Conservation (phyloP, 164 flowering plant genomes). For the Malania oleifera region DNA sequence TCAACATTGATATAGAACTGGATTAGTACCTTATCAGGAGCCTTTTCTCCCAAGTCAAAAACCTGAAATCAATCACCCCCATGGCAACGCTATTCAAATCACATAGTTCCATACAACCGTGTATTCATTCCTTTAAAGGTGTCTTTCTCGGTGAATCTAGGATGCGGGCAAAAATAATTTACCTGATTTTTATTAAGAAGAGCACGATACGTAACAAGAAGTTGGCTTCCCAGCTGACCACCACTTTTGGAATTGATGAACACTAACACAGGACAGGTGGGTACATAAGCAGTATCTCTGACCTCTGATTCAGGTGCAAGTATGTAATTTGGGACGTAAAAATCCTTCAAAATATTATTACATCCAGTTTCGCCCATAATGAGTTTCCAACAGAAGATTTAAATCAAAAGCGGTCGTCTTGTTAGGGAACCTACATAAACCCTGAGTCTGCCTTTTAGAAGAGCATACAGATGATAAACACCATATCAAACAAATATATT, state of each 20-base stretch:
- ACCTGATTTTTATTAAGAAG: constrained; percentile 76
- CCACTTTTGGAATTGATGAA: constrained; percentile 82
- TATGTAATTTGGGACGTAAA: constrained; percentile 62
- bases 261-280: constrained; percentile 69
- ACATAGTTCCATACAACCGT: background rate
- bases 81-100: constrained; percentile 4
- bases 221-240: constrained; percentile 80
- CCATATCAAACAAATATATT: too few species aligned
- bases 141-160: background rate
- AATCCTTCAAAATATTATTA: constrained; percentile 35
- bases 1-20: constrained; percentile 50
- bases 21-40: constrained; percentile 67
- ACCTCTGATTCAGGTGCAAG: constrained; percentile 32
- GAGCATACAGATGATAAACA: too few species aligned
- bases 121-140: background rate
- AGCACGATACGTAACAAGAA: constrained; percentile 46
- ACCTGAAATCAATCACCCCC: constrained; percentile 43
- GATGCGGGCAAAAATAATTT: background rate
- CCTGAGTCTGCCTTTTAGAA: too few species aligned
- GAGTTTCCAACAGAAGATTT: constrained; percentile 23
- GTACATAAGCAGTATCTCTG: constrained; percentile 15
- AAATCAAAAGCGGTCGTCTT: constrained; percentile 8
- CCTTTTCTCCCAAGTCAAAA: constrained; percentile 58
- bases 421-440: background rate
- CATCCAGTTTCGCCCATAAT: constrained; percentile 28